Conservation (phyloP, 495 filamentous ascomycete species). For the Pseudoneurospora amorphoporcata region DNA sequence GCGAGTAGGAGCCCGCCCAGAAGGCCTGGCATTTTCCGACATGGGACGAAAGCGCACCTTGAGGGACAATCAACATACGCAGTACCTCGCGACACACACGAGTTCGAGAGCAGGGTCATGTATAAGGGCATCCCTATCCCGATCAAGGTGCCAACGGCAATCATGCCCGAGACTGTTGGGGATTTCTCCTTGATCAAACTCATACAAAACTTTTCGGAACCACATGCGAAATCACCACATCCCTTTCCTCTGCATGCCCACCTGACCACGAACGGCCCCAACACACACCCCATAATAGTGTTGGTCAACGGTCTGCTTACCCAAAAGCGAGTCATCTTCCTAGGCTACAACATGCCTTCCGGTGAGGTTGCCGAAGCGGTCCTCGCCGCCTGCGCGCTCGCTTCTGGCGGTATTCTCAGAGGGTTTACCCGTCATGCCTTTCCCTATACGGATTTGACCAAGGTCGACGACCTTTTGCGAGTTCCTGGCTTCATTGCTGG, state of each 20-base stretch:
- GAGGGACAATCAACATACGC: constrained; percentile 44
- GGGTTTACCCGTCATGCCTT: constrained; percentile 98
- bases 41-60: constrained; percentile 44
- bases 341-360: constrained; percentile 89
- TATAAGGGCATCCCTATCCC: constrained; percentile 94
- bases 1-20: constrained; percentile 38
- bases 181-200: constrained; percentile 97
- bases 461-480: constrained; percentile 90
- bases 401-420: constrained; percentile 84
- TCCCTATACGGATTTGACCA: constrained; percentile 95
- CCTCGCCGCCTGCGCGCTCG: constrained; percentile 83
- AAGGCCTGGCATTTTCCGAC: constrained; percentile 38
- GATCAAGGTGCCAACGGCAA: constrained; percentile 86
- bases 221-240: constrained; percentile 72
- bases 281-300: constrained; percentile 69
- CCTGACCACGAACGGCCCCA: constrained; percentile 80
- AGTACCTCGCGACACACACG: constrained; percentile 87
- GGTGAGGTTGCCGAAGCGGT: constrained; percentile 94
- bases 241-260: constrained; percentile 83
- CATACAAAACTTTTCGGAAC: constrained; percentile 80
- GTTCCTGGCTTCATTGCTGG: constrained; percentile 97
- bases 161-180: constrained; percentile 91
- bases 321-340: constrained; percentile 91
- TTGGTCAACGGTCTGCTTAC: constrained; percentile 78
- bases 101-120: constrained; percentile 87